Base-by-base conservation (phyloP, 306 rosid genomes). In the Cucurbita ficifolia region DNA sequence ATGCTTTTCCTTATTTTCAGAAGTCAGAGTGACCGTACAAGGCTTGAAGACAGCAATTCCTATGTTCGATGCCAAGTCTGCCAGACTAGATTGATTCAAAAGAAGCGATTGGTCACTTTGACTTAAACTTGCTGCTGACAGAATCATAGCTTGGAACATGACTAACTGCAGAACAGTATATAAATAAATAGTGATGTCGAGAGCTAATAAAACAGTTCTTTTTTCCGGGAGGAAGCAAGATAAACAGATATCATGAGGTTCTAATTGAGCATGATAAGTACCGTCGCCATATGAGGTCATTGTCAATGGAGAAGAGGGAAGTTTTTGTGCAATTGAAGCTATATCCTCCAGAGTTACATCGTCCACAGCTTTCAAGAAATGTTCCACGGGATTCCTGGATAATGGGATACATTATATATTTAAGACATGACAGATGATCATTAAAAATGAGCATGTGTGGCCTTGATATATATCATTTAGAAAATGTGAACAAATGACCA, bases 251-350 rank as follows among this genome's bases (percentile, higher is more conserved):
- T 22, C 55, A 36, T 7, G 52, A 35, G n/a, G 51, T 63, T 82
- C 49, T 51, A 1, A 5, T 6, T 17, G n/a, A 51, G 70, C 3
- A 22, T 22, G 17, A 69, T 51, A 33, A 49, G 53, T 89, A 91
- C 97, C 97, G 42, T 94, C 97, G 81, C 99, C 99, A 65, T 88
- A 85, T 73, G 97, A 87, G 43, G 97, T 94, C 96, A 94, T 78
- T 68, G 99, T 84, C 76, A 91, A 92, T 62, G 97, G 97, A 73
- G 97, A 87, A 67, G 99, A 85, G 58, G 91, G 75, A 75, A 94
- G 96, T 83, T 91, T 89, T 80, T 82, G 86, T 9, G 91, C 89
- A 77, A 81, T 18, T 67, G 96, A 85, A 78, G 88, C 42, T 60
- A 94, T 83, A 75, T 89, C 97, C 80, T 88, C 75, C 75, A 74